Conservation (phyloP, 2,329 filamentous ascomycete genomes). For the Penicillium sp. region DNA sequence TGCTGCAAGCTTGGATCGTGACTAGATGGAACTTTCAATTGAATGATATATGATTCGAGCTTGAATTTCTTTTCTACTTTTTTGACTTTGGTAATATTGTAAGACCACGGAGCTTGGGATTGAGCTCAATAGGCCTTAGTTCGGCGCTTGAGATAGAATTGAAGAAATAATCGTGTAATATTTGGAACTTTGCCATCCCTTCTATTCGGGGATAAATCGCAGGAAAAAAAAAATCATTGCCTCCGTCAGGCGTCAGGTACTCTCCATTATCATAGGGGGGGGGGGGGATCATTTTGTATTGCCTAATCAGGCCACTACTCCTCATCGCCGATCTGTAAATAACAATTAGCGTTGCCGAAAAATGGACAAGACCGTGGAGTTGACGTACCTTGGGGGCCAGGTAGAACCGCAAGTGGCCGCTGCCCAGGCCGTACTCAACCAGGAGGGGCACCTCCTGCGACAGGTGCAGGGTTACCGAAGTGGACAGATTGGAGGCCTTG, state of each 20-base stretch:
- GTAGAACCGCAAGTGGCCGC: slow-evolving; percentile 94
- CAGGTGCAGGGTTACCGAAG: slow-evolving; percentile 83
- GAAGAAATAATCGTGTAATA: slow-evolving; percentile 16
- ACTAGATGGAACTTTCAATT: background rate
- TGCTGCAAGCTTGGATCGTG: background rate
- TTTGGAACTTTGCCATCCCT: slow-evolving; percentile 17
- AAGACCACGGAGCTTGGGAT: background rate
- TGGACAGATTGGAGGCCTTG: slow-evolving; percentile 87
- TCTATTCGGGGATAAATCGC: slow-evolving; percentile 12
- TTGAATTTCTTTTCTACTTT: background rate
- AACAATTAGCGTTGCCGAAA: slow-evolving; percentile 33
- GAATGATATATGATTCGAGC: background rate
- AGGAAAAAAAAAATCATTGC: slow-evolving; percentile 41
- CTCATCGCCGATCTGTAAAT: slow-evolving; percentile 62
- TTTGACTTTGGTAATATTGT: background rate
- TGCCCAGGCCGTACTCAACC: slow-evolving; percentile 84
- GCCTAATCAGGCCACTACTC: slow-evolving; percentile 36
- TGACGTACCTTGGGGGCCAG: slow-evolving; percentile 86
- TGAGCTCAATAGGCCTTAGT: background rate
- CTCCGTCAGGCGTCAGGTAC: slow-evolving; percentile 51
- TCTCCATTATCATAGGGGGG: slow-evolving; percentile 30
- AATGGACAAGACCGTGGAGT: slow-evolving; percentile 6
- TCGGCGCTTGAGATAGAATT: slow-evolving; percentile 21
- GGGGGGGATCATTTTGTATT: slow-evolving; percentile 25
- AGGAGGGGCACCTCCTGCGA: slow-evolving; percentile 95